Percentiles rank a stretch among this genome's conserved stretches.
phyloP scores from a whole-genome alignment of 805 yeast genomes.

The Vanderwaltozyma polyspora region DNA sequence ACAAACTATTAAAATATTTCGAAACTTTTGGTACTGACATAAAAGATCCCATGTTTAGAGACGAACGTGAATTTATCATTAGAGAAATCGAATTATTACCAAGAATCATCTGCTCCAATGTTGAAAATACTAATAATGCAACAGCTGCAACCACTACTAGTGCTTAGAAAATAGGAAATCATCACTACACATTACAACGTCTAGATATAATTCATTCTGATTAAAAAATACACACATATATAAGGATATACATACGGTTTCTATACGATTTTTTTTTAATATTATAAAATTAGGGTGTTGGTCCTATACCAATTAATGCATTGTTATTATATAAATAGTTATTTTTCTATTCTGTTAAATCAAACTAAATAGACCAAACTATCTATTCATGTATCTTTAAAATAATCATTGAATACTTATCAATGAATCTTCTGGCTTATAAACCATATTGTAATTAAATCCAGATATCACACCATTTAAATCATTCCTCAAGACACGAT shows the following conservation, averaged over 20 bases:
- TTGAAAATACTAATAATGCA: constrained; percentile 2
- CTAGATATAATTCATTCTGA: too few relatives aligned
- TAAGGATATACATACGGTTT: background rate
- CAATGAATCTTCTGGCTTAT: constrained; percentile 44
- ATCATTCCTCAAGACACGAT: constrained; percentile 29
- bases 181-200: too few relatives aligned
- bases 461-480: constrained; percentile 36
- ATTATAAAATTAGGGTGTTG: too few relatives aligned
- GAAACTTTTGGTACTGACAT: constrained; percentile 48
- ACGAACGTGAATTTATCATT: constrained; percentile 72
- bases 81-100: constrained; percentile 65
- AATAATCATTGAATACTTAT: constrained; percentile 12
- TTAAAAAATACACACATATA: background rate
- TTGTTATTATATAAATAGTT: too few relatives aligned
- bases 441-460: constrained; percentile 56
- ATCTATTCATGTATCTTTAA: too few relatives aligned
- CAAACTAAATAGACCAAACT: too few relatives aligned
- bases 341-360: too few relatives aligned
- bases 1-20: constrained; percentile 60
- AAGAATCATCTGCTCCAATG: constrained; percentile 33
- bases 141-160: background rate
- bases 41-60: constrained; percentile 52
- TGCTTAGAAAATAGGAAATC: too few relatives aligned
- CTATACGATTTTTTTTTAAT: too few relatives aligned
- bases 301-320: too few relatives aligned